Conservation (phyloP, 768 basidiomycete genomes). For the Rhizopogon vinicolor region DNA sequence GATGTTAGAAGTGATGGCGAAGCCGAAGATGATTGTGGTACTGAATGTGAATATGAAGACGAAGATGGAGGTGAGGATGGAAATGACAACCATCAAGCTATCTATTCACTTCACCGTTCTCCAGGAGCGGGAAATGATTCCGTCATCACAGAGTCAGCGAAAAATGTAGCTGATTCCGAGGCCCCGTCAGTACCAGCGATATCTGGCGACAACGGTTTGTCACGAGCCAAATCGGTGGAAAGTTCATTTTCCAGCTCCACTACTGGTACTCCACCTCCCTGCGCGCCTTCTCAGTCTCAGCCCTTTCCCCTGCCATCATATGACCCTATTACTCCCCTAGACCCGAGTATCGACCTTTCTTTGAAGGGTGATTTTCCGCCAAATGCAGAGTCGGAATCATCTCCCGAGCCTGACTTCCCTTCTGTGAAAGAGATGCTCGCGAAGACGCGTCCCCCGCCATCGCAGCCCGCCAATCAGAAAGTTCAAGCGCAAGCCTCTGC, state of each 20-base stretch:
- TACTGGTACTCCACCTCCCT: neutral
- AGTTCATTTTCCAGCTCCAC: neutral
- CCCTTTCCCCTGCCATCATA: constrained; percentile 6
- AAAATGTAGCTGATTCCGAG: neutral
- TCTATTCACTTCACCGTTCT: neutral
- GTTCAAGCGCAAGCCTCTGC: neutral
- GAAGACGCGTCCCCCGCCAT: neutral
- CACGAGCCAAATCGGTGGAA: neutral
- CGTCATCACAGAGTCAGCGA: neutral
- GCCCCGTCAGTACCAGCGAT: neutral
- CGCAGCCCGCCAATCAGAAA: neutral
- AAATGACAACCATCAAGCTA: neutral
- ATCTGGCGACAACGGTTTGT: neutral
- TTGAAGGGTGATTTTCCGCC: neutral
- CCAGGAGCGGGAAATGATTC: too few species aligned
- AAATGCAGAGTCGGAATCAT: neutral
- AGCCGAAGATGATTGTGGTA: neutral
- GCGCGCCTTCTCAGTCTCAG: constrained; percentile 15
- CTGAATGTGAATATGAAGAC: neutral
- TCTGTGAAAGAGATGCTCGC: constrained; percentile 1
- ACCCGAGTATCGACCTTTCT: constrained; percentile 4
- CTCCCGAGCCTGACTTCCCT: constrained; percentile 2
- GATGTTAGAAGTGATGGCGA: neutral
- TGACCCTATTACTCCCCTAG: neutral
- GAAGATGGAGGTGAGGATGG: neutral